phyloP scores from a whole-genome alignment of 495 filamentous ascomycete species.

The Jackrogersella multiformis region DNA sequence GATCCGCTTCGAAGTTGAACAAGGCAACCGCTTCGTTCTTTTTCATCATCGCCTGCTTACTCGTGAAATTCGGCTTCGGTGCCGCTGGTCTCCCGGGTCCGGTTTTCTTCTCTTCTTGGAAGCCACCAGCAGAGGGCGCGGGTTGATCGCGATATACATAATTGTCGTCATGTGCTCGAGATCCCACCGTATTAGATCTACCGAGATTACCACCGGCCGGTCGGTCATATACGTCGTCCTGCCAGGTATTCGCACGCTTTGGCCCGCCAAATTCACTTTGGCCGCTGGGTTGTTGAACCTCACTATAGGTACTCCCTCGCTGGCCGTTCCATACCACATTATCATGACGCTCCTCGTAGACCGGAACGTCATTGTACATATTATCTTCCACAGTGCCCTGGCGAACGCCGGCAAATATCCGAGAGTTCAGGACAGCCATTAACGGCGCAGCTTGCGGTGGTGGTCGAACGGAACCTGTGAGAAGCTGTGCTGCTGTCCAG shows the following conservation, averaged over 20 bases:
- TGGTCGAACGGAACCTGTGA: constrained; percentile 78
- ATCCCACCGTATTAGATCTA: constrained; percentile 52
- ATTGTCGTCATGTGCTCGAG: constrained; percentile 57
- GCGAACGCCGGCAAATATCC: constrained; percentile 77
- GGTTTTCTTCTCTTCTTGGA: constrained; percentile 49
- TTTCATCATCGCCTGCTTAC: constrained; percentile 70
- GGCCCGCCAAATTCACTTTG: constrained; percentile 74
- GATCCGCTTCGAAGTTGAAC: constrained; percentile 92
- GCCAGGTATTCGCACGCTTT: constrained; percentile 80
- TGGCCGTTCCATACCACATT: constrained; percentile 92
- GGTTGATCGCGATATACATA: constrained; percentile 67
- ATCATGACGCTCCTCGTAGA: constrained; percentile 89
- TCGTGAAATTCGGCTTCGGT: constrained; percentile 83
- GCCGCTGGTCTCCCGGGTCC: constrained; percentile 76
- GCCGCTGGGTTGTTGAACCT: constrained; percentile 65
- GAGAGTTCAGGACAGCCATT: constrained; percentile 82
- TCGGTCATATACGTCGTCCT: constrained; percentile 87
- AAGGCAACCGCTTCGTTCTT: constrained; percentile 88
- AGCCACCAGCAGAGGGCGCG: constrained; percentile 47
- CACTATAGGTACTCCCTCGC: constrained; percentile 77
- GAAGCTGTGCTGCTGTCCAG: constrained; percentile 81
- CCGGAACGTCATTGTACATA: constrained; percentile 95
- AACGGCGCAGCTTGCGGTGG: constrained; percentile 85
- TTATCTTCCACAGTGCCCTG: constrained; percentile 57
- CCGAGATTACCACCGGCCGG: constrained; percentile 60